Evolutionary conservation across 2,329 filamentous ascomycete genomes (phyloP).

Genomic region (Fusarium pseudonygamai): DNA sequence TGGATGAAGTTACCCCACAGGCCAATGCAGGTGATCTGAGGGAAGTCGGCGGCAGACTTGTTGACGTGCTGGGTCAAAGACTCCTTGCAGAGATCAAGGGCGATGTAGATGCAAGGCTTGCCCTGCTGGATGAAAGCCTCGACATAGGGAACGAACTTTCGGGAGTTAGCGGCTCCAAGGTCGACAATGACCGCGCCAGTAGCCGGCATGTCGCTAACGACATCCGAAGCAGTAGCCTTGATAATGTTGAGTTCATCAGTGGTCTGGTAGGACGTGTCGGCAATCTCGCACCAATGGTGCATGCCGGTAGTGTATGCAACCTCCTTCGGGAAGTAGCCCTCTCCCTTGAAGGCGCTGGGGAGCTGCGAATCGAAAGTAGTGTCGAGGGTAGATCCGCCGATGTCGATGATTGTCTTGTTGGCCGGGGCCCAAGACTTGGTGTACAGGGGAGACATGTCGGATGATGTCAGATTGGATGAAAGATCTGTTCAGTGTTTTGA

Average conservation of each 20-base stretch:
- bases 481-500: background rate
- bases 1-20: constrained; percentile 38
- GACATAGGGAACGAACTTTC: constrained; percentile 35
- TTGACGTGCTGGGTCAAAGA: constrained; percentile 22
- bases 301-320: constrained; percentile 35
- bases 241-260: constrained; percentile 29
- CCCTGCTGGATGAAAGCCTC: constrained; percentile 21
- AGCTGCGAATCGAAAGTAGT: constrained; percentile 18
- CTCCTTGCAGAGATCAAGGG: constrained; percentile 19
- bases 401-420: constrained; percentile 19
- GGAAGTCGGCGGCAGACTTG: constrained; percentile 19
- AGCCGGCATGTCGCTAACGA: constrained; percentile 20
- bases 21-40: constrained; percentile 7
- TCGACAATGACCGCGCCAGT: constrained; percentile 23
- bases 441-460: background rate
- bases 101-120: constrained; percentile 25
- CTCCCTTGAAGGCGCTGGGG: background rate
- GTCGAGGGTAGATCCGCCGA: constrained; percentile 29
- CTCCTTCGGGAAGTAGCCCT: constrained; percentile 39
- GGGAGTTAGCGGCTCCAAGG: constrained; percentile 34
- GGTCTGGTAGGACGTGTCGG: constrained; percentile 34
- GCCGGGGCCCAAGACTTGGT: background rate
- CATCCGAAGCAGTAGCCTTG: constrained; percentile 9
- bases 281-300: constrained; percentile 30
- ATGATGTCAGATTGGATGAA: background rate